Evolutionary conservation across 2,329 filamentous ascomycete species (phyloP).

Genomic region (Fusarium humuli): DNA sequence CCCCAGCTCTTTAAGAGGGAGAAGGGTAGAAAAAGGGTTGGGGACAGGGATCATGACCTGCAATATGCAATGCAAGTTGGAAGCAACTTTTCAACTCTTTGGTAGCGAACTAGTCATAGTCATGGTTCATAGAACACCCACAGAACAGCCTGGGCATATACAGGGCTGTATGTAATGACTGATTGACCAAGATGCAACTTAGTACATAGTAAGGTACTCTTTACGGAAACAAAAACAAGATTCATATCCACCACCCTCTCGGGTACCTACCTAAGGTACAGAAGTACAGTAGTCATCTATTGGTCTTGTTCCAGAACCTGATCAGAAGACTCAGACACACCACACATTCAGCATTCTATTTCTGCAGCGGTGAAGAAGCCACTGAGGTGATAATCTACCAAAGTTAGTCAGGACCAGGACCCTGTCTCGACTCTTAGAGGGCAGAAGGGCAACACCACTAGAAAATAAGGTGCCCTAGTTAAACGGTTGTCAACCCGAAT

Average conservation of each 20-base stretch:
- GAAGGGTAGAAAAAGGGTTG: slow-evolving; percentile 20
- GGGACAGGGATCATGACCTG: slow-evolving; percentile 16
- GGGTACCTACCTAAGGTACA: neutral
- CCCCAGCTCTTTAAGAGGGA: neutral
- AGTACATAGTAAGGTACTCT: neutral
- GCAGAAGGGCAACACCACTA: slow-evolving; percentile 4
- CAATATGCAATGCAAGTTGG: slow-evolving; percentile 11
- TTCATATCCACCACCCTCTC: slow-evolving; percentile 1
- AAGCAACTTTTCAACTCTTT: slow-evolving; percentile 22
- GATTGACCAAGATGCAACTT: too few species aligned
- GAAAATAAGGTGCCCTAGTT: slow-evolving; percentile 22
- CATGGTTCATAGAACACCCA: neutral
- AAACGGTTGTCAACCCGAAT: slow-evolving; percentile 28
- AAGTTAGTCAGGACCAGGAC: slow-evolving; percentile 7
- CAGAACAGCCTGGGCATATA: neutral
- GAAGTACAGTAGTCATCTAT: neutral
- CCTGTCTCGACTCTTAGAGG: neutral
- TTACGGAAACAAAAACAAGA: slow-evolving; percentile 28
- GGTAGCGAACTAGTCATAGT: slow-evolving; percentile 6
- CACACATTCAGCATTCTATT: neutral
- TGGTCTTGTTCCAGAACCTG: slow-evolving; percentile 30
- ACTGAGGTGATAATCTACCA: slow-evolving; percentile 1
- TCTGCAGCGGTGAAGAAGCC: slow-evolving; percentile 38
- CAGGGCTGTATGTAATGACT: slow-evolving; percentile 12
- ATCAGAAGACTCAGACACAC: slow-evolving; percentile 29